phyloP scores from a whole-genome alignment of 345 rosid genomes.

The Carallia pectinifolia region DNA sequence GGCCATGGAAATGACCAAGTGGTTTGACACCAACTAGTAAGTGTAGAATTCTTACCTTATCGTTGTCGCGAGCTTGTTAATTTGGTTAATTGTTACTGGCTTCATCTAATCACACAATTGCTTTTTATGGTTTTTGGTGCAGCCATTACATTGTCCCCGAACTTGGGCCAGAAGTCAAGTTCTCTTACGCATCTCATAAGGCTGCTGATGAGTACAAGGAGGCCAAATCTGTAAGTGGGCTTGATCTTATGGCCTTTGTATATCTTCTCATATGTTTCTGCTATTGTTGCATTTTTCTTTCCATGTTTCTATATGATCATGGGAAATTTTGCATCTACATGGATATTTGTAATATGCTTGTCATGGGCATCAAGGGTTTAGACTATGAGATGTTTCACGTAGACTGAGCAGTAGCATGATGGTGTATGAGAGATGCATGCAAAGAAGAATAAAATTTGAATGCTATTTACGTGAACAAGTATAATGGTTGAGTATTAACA shows the following conservation, averaged over 20 bases:
- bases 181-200: conserved; percentile 93
- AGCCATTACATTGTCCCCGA: conserved; percentile 98
- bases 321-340: not conserved
- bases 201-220: conserved; percentile 90
- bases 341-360: not conserved
- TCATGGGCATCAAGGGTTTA: not conserved
- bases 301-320: not conserved
- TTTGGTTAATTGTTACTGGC: not conserved
- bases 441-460: no score
- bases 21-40: conserved; percentile 99
- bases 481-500: no score
- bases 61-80: not conserved
- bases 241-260: not conserved
- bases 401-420: no score
- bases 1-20: conserved; percentile 99
- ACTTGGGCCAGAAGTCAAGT: conserved; percentile 84
- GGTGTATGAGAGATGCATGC: no score
- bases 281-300: not conserved
- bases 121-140: conserved; percentile 10
- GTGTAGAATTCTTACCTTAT: conserved; percentile 27
- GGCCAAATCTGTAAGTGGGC: conserved; percentile 63
- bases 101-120: not conserved
- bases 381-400: not conserved
- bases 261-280: not conserved
- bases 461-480: no score